These are phyloP conservation scores for Fusarium vanettenii DNA, from an alignment of 2,329 filamentous ascomycete genomes.

Conservation along the genomic window DNA sequence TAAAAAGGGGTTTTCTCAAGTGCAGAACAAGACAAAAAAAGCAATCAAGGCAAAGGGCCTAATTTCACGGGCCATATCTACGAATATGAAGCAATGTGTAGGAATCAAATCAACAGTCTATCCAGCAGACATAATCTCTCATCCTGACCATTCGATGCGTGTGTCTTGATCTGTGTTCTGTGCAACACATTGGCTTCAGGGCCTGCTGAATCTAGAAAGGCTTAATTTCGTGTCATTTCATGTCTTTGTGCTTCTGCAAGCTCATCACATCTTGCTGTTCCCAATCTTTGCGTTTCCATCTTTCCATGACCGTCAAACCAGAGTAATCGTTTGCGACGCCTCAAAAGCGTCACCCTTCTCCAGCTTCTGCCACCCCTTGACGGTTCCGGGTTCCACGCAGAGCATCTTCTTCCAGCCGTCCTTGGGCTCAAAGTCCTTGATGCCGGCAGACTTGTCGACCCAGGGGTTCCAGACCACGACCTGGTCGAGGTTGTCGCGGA, in stretches of 20 bases:
- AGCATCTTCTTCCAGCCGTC: slow-evolving; percentile 94
- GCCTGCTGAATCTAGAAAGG: slow-evolving; percentile 13
- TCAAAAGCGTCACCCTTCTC: slow-evolving; percentile 80
- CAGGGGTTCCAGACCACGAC: slow-evolving; percentile 98
- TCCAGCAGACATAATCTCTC: slow-evolving; percentile 2
- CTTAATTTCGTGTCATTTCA: slow-evolving; percentile 26
- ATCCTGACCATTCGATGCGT: slow-evolving; percentile 6
- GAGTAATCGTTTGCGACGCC: slow-evolving; percentile 67
- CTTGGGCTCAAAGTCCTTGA: slow-evolving; percentile 89
- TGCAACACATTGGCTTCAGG: slow-evolving; percentile 21
- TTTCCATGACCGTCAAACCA: slow-evolving; percentile 43
- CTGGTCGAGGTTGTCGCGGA: slow-evolving; percentile 86
- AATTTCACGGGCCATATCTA: background rate
- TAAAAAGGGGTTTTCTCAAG: background rate
- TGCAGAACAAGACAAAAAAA: background rate
- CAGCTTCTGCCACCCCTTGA: slow-evolving; percentile 83
- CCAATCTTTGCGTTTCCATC: slow-evolving; percentile 1
- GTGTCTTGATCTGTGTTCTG: slow-evolving; percentile 12
- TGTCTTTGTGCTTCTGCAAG: slow-evolving; percentile 30
- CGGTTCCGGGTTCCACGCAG: slow-evolving; percentile 90
- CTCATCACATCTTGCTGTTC: slow-evolving; percentile 31
- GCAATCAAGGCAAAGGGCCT: background rate
- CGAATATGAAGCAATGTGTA: background rate
- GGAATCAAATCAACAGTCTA: slow-evolving; percentile 4
- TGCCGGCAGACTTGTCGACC: slow-evolving; percentile 83